These are phyloP conservation scores for Solanum sejunctum DNA, from an alignment of 257 asterid species.

Conservation along the genomic window DNA sequence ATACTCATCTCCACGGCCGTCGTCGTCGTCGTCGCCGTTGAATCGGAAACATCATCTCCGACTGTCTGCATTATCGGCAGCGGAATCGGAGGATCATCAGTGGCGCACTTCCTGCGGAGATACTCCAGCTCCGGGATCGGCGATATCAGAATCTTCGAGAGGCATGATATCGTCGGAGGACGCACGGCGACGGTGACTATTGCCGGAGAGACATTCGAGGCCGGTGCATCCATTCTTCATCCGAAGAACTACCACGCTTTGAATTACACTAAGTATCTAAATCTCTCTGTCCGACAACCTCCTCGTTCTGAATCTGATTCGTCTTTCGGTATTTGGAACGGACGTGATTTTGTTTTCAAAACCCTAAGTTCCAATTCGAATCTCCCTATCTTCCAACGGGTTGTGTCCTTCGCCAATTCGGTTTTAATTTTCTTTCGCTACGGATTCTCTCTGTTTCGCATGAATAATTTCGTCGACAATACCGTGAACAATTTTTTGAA, in stretches of 20 bases:
- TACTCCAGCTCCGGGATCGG: conserved; percentile 41
- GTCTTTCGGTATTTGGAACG: conserved; percentile 82
- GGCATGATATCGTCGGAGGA: conserved; percentile 62
- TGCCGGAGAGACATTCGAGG: conserved; percentile 77
- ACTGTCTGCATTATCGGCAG: conserved; percentile 83
- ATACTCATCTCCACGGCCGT: background rate
- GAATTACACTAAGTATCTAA: conserved; percentile 40
- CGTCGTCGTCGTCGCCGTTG: background rate
- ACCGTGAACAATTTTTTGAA: conserved; percentile 42
- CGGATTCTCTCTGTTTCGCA: conserved; percentile 66
- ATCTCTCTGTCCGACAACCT: conserved; percentile 32
- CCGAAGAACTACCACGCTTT: conserved; percentile 75
- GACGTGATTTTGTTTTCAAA: conserved; percentile 52
- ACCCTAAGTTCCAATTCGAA: conserved; percentile 38
- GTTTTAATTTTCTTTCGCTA: conserved; percentile 43
- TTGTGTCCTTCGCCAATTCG: conserved; percentile 56
- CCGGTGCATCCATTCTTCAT: conserved; percentile 89
- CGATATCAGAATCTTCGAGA: conserved; percentile 52
- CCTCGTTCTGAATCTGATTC: conserved; percentile 17
- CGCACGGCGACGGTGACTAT: conserved; percentile 87
- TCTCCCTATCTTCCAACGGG: conserved; percentile 27
- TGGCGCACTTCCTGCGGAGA: conserved; percentile 83
- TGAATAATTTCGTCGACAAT: conserved; percentile 57
- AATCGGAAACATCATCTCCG: background rate
- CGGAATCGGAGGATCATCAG: conserved; percentile 98